Evolutionary conservation across 768 basidiomycete genomes (phyloP).

Genomic region (Lactarius deliciosus): DNA sequence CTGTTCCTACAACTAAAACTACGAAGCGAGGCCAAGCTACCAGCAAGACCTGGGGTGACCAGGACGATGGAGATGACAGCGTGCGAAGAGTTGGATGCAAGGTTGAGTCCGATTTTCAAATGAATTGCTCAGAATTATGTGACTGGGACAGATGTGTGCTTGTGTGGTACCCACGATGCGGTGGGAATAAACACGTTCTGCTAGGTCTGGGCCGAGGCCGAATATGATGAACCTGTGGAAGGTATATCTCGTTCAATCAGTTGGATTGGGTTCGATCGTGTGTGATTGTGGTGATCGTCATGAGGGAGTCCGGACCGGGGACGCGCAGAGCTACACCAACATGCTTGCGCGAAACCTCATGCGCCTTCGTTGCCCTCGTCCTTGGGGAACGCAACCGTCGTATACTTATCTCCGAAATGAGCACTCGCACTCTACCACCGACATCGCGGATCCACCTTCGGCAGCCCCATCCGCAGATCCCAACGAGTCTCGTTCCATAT

Average conservation of each 20-base stretch:
- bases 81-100: neutral
- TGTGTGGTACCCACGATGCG: neutral
- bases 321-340: neutral
- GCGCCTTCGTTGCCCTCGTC: constrained; percentile 10
- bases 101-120: neutral
- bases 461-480: constrained; percentile 5
- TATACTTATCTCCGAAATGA: constrained; percentile 12
- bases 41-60: neutral
- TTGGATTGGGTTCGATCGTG: neutral
- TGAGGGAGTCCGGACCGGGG: neutral
- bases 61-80: neutral
- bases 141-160: neutral
- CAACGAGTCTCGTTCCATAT: constrained; percentile 20
- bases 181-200: neutral
- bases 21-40: neutral
- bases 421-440: neutral
- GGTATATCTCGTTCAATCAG: no score
- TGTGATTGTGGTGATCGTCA: neutral
- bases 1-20: neutral
- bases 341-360: constrained; percentile 20
- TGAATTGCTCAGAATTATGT: neutral
- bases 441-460: constrained; percentile 6
- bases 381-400: constrained; percentile 12
- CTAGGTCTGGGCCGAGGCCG: neutral
- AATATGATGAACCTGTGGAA: no score